Evolutionary conservation across 129 eudicot species (phyloP).

Genomic region (Pulicaria dysenterica): DNA sequence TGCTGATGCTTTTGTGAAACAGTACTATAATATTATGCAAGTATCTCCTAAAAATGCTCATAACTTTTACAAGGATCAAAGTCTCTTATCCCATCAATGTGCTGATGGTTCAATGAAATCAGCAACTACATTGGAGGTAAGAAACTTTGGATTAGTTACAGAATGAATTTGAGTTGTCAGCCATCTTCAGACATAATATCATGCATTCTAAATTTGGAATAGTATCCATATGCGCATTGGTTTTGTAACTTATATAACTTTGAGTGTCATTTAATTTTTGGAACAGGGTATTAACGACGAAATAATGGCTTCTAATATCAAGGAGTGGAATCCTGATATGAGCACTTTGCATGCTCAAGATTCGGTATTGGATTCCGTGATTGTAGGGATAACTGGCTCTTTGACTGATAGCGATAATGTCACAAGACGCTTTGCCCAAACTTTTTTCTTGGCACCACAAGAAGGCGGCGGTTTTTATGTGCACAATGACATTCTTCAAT

Average conservation of each 20-base stretch:
- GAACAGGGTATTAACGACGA: slow-evolving; percentile 39
- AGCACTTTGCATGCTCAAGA: slow-evolving; percentile 41
- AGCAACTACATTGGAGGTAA: slow-evolving; percentile 37
- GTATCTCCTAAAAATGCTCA: slow-evolving; percentile 30
- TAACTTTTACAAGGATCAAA: slow-evolving; percentile 38
- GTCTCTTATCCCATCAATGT: slow-evolving; percentile 31
- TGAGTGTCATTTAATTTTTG: slow-evolving; percentile 14
- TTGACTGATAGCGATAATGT: slow-evolving; percentile 31
- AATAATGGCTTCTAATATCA: slow-evolving; percentile 28
- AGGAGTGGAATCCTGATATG: slow-evolving; percentile 36
- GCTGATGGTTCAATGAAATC: slow-evolving; percentile 40
- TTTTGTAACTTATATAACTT: neutral
- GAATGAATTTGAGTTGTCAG: neutral
- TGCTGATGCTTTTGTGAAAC: slow-evolving; percentile 38
- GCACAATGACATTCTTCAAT: slow-evolving; percentile 38
- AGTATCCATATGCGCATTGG: neutral
- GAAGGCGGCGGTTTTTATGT: slow-evolving; percentile 45
- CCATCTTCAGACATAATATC: neutral
- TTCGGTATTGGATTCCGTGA: slow-evolving; percentile 32
- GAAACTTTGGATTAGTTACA: neutral
- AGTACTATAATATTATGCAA: slow-evolving; percentile 33
- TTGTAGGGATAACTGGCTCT: slow-evolving; percentile 37
- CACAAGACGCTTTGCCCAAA: slow-evolving; percentile 35
- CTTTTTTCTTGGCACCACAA: slow-evolving; percentile 46
- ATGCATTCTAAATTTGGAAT: neutral